A percentile compares a stretch with the other conserved stretches of the same genome.
These are phyloP conservation scores for Backusella morwellensis DNA, from an alignment of 192 early-diverging fungal species.

Conservation along the genomic window DNA sequence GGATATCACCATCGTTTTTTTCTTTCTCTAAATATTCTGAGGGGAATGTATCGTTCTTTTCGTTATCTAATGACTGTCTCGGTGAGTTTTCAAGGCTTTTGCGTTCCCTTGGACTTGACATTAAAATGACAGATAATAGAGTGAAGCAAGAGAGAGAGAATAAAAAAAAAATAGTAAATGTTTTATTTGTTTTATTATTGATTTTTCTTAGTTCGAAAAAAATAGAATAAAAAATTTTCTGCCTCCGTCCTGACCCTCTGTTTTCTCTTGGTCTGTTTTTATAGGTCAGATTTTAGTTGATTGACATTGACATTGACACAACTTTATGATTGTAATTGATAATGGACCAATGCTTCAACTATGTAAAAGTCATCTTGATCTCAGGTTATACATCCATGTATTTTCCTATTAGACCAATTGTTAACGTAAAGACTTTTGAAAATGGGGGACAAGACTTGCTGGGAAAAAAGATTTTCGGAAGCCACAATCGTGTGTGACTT, in stretches of 20 bases:
- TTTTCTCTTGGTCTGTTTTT: not conserved
- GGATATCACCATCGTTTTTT: not conserved
- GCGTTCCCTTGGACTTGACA: not conserved
- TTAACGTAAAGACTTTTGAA: not conserved
- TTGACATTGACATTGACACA: not conserved
- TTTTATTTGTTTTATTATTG: not conserved
- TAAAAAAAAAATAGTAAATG: too few relatives aligned
- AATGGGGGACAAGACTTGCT: not conserved
- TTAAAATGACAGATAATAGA: not conserved
- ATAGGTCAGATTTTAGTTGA: not conserved
- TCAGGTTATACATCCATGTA: not conserved
- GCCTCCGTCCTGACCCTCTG: not conserved
- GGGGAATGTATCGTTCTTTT: not conserved
- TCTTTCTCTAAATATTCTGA: not conserved
- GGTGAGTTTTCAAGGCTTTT: not conserved
- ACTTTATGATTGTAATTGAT: not conserved
- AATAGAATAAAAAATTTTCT: not conserved
- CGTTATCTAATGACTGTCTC: not conserved
- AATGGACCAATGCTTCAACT: not conserved
- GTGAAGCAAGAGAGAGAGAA: not conserved
- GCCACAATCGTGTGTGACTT: constrained; percentile 1
- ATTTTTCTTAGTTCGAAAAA: not conserved
- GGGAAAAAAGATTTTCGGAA: not conserved
- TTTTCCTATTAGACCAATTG: not conserved
- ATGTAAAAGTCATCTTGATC: not conserved